Percentiles rank a stretch among this genome's conserved stretches.
Evolutionary conservation across 148 eudicot genomes (phyloP).

Genomic region (Dianthus caryophyllus): DNA sequence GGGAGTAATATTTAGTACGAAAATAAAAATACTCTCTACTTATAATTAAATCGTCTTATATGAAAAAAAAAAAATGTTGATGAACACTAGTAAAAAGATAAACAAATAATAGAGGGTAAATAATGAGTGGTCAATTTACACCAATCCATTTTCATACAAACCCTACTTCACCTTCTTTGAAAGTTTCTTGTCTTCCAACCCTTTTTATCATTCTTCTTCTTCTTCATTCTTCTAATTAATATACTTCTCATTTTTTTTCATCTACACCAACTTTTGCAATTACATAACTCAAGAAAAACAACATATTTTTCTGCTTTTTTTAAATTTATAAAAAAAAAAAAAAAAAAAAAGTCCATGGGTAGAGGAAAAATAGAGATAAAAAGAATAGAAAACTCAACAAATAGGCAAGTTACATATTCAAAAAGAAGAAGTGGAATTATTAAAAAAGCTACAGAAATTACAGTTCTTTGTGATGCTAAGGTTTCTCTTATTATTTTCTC

Average conservation of each 20-base stretch:
- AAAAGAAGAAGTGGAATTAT: constrained; percentile 74
- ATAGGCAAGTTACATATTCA: constrained; percentile 83
- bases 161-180: constrained; percentile 30
- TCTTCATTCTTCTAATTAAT: not conserved
- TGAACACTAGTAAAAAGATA: too few species aligned
- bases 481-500: constrained; percentile 69
- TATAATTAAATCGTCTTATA: too few species aligned
- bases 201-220: constrained; percentile 5
- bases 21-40: too few species aligned
- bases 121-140: constrained; percentile 22
- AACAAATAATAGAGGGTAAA: not conserved
- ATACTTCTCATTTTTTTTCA: not conserved
- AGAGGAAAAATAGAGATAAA: constrained; percentile 91
- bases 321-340: not conserved
- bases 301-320: too few species aligned
- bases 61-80: not conserved
- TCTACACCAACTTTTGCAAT: not conserved
- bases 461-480: constrained; percentile 77
- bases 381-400: constrained; percentile 77
- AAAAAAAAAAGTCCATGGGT: constrained; percentile 42
- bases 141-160: constrained; percentile 33
- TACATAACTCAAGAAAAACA: too few species aligned
- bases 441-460: constrained; percentile 74
- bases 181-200: constrained; percentile 51
- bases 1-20: not conserved